Evolutionary conservation across 371 early-diverging fungal genomes (phyloP).

Genomic region (Nematocida displodere): DNA sequence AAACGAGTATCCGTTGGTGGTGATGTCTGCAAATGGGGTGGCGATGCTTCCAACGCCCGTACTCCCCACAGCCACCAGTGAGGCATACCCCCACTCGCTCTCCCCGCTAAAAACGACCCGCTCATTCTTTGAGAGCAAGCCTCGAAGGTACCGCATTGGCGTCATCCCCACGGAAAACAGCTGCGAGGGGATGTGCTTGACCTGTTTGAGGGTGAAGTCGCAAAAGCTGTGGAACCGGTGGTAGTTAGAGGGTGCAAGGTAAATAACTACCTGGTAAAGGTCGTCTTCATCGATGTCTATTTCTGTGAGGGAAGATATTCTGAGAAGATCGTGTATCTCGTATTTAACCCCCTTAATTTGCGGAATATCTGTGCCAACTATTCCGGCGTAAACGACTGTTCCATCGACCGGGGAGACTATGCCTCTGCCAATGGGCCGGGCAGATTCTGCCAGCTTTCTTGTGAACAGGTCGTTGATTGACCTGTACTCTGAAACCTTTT

Average conservation of each 20-base stretch:
- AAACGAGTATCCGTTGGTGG: background rate
- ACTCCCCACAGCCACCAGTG: conserved; percentile 40
- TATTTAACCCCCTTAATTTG: conserved; percentile 30
- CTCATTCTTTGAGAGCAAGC: conserved; percentile 37
- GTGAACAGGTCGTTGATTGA: conserved; percentile 27
- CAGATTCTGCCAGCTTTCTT: background rate
- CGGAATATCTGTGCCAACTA: background rate
- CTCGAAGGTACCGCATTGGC: conserved; percentile 25
- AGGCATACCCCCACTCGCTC: background rate
- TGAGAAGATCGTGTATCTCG: conserved; percentile 16
- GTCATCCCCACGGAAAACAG: conserved; percentile 29
- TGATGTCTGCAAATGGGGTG: background rate
- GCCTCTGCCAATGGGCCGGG: background rate
- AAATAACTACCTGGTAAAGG: conserved; percentile 18
- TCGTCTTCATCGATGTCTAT: background rate
- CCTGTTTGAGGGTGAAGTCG: background rate
- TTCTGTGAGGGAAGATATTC: background rate
- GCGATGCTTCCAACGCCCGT: conserved; percentile 38
- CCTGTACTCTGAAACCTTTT: background rate
- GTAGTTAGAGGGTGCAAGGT: conserved; percentile 32
- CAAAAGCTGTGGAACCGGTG: conserved; percentile 31
- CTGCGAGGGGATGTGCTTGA: conserved; percentile 17
- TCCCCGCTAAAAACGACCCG: conserved; percentile 13
- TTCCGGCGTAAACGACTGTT: background rate
- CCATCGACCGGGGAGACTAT: conserved; percentile 19